phyloP scores from a whole-genome alignment of 108 stramenopile genomes.

The Mediolabrus comicus region DNA sequence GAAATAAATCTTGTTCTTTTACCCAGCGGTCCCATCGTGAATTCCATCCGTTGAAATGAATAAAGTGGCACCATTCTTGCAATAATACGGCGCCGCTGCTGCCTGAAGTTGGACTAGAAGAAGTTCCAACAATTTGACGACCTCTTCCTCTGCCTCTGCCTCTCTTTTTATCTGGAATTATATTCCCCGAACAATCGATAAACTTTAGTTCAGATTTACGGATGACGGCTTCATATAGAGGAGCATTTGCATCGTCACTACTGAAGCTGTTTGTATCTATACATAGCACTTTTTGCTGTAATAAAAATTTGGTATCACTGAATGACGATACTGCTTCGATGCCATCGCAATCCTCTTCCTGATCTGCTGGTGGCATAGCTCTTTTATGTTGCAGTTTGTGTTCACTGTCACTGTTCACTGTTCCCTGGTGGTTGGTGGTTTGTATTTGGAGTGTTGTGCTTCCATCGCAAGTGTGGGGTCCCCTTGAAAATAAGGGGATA shows the following conservation, averaged over 20 bases:
- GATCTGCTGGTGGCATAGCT: too few species aligned
- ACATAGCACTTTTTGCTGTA: conserved; percentile 32
- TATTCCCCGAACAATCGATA: conserved; percentile 16
- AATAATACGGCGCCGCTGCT: not conserved
- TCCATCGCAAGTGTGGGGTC: too few species aligned
- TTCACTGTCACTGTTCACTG: too few species aligned
- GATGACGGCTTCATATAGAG: conserved; percentile 34
- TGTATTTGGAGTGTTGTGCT: too few species aligned
- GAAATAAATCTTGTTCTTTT: conserved; percentile 30
- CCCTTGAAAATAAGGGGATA: too few species aligned
- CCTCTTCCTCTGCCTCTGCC: conserved; percentile 13
- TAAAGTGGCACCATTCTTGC: conserved; percentile 44
- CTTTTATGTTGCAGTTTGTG: too few species aligned
- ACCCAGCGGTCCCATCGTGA: conserved; percentile 51
- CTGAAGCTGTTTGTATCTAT: conserved; percentile 7
- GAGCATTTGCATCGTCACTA: conserved; percentile 2
- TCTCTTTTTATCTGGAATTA: conserved; percentile 31
- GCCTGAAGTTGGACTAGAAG: not conserved
- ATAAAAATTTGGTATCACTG: too few species aligned
- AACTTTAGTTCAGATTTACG: conserved; percentile 29
- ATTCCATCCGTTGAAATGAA: conserved; percentile 60
- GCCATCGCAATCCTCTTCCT: too few species aligned
- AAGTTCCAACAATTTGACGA: conserved; percentile 2
- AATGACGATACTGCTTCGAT: too few species aligned
- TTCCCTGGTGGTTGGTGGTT: too few species aligned